These are phyloP conservation scores for Betula pendula DNA, from an alignment of 306 rosid species.

Conservation along the genomic window DNA sequence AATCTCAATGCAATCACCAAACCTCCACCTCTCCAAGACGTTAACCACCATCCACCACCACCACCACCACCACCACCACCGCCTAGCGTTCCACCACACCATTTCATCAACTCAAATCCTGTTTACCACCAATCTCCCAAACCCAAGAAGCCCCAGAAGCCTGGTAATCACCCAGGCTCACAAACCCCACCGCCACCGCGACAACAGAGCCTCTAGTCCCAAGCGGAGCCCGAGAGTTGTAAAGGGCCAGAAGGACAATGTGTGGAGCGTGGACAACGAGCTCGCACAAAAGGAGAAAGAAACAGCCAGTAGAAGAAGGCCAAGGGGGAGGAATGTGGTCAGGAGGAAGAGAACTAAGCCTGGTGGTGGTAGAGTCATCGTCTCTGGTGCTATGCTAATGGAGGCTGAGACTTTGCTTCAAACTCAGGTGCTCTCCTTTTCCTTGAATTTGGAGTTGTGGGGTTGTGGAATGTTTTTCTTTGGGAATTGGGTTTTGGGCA, in stretches of 20 bases:
- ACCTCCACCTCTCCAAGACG: conserved; percentile 32
- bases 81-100: conserved; percentile 35
- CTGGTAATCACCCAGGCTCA: conserved; percentile 33
- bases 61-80: conserved; percentile 26
- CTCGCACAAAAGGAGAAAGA: conserved; percentile 42
- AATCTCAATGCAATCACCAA: conserved; percentile 47
- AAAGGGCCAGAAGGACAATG: conserved; percentile 74
- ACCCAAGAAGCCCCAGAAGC: conserved; percentile 37
- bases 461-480: background rate
- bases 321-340: conserved; percentile 40
- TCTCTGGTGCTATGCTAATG: conserved; percentile 77
- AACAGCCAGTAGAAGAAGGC: conserved; percentile 33
- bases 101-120: conserved; percentile 42
- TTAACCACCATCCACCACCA: conserved; percentile 29
- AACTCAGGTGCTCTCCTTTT: conserved; percentile 54
- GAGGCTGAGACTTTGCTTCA: conserved; percentile 93
- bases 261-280: conserved; percentile 89
- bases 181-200: conserved; percentile 26
- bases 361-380: conserved; percentile 39
- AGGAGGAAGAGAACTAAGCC: conserved; percentile 41
- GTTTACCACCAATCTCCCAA: conserved; percentile 33
- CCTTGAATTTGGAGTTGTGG: background rate
- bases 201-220: conserved; percentile 9
- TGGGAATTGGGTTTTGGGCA: background rate
- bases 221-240: conserved; percentile 27